Percentiles rank a stretch among this genome's conserved stretches.
Conservation (phyloP, 495 filamentous ascomycete species). For the Oidiodendron maius region DNA sequence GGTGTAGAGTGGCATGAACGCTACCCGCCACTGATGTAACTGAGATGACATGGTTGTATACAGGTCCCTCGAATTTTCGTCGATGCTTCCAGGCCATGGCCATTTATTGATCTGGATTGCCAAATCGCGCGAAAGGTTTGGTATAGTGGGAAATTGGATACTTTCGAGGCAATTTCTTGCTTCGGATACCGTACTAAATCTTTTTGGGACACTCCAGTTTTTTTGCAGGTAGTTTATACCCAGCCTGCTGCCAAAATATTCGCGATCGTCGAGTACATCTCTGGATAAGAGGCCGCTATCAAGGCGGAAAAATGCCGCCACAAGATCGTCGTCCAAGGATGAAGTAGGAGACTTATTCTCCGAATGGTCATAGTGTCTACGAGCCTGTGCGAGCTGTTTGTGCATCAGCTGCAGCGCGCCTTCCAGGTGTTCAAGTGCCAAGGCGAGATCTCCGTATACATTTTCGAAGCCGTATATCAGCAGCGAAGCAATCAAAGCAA, state of each 20-base stretch:
- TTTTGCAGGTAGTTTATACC: conserved; percentile 6
- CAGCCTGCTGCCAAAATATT: conserved; percentile 1
- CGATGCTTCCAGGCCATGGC: neutral
- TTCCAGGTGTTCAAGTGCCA: neutral
- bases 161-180: conserved; percentile 18
- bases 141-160: neutral
- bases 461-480: conserved; percentile 7
- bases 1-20: conserved; percentile 13
- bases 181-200: conserved; percentile 13
- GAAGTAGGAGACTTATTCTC: too few species aligned
- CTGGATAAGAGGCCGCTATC: neutral
- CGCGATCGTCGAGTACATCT: neutral
- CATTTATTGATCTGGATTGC: conserved; percentile 1
- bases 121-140: neutral
- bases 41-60: conserved; percentile 1
- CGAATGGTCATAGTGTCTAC: neutral
- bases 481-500: conserved; percentile 1
- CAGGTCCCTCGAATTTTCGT: neutral
- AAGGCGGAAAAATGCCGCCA: neutral
- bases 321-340: neutral
- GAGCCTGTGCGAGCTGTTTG: neutral
- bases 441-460: conserved; percentile 3
- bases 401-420: neutral
- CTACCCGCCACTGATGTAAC: conserved; percentile 16
- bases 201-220: conserved; percentile 9